Conservation (phyloP, 2,329 filamentous ascomycete genomes). For the Colletotrichum eremochloae region DNA sequence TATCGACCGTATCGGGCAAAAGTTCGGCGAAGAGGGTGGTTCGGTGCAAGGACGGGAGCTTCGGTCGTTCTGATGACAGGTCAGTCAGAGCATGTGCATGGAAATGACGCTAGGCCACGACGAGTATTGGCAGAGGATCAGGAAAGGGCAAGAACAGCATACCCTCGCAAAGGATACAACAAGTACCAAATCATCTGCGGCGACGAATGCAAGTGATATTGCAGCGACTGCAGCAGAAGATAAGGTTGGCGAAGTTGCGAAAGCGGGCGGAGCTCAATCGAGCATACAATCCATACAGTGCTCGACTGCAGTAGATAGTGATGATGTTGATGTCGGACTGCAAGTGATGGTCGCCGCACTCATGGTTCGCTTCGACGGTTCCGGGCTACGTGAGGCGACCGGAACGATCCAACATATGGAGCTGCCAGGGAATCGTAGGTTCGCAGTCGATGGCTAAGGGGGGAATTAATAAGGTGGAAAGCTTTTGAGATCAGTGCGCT, state of each 20-base stretch:
- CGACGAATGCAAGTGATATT: conserved; percentile 40
- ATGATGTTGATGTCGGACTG: conserved; percentile 18
- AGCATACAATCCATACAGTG: conserved; percentile 34
- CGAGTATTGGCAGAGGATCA: not conserved
- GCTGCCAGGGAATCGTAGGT: conserved; percentile 22
- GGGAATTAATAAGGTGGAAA: conserved; percentile 12
- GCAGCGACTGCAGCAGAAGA: conserved; percentile 37
- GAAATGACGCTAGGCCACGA: conserved; percentile 18
- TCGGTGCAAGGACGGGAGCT: conserved; percentile 73
- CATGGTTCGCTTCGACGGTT: conserved; percentile 32
- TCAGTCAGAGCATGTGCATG: conserved; percentile 20
- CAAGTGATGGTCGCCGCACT: conserved; percentile 22
- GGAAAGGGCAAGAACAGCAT: conserved; percentile 49
- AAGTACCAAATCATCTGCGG: conserved; percentile 79
- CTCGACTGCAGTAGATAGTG: conserved; percentile 10
- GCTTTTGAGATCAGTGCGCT: conserved; percentile 24
- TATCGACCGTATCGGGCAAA: conserved; percentile 79
- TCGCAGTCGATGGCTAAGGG: not conserved
- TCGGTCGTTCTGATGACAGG: conserved; percentile 74
- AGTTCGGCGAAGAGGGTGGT: conserved; percentile 73
- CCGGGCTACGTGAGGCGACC: conserved; percentile 13
- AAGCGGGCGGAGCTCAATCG: conserved; percentile 26
- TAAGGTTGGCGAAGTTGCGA: conserved; percentile 21
- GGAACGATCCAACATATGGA: conserved; percentile 18
- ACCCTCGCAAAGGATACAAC: conserved; percentile 83